Base-by-base conservation (phyloP, 495 filamentous ascomycete genomes). In the Friedmanniomyces endolithicus region DNA sequence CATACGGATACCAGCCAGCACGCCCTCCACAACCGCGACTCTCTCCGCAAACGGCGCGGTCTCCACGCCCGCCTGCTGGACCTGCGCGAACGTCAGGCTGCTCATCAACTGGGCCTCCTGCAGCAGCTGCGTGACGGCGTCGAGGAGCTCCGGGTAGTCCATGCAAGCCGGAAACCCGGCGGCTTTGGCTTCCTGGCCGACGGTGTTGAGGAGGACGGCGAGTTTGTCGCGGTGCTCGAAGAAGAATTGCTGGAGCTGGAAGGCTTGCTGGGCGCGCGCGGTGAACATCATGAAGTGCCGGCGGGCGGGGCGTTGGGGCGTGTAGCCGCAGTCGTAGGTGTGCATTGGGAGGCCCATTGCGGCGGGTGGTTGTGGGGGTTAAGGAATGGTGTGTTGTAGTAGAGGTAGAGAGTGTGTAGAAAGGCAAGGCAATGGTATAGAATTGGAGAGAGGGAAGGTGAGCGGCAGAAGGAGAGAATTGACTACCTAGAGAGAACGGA, bases 261-360 rank as follows among this genome's bases (percentile, higher is more conserved):
- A 43, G n/a, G 47, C 47, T 8, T 25, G 19, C 17, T 45, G 34
- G 11, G 54, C 54, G 23, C 54, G 45, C n/a, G 54, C 17, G 7
- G 54, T 56, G 47, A 50, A 56, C 46, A 50, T 50, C 46, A 51
- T 56, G 29, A 56, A 56, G 47, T 51, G 37, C 8, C 24, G 46
- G 4, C 54, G 29, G 2, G 20, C 23, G 6, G 54, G 51, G 2
- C 20, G 49, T 27, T 39, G 31, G 14, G 35, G 33, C 31, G 35
- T 34, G 25, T 54, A 45, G 52, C n/a, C 14, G 2, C 6, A 31
- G 37, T 45, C 52, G 23, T 46, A 45, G 33, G 19, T 41, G 50
- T 37, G 48, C 33, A 52, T 31, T 2, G 47, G 7, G 29, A 50
- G 24, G 29, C 47, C 47, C 47, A 50, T 50, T 23, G 44, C 23